phyloP scores from a whole-genome alignment of 345 rosid genomes.

The Excoecaria agallocha region DNA sequence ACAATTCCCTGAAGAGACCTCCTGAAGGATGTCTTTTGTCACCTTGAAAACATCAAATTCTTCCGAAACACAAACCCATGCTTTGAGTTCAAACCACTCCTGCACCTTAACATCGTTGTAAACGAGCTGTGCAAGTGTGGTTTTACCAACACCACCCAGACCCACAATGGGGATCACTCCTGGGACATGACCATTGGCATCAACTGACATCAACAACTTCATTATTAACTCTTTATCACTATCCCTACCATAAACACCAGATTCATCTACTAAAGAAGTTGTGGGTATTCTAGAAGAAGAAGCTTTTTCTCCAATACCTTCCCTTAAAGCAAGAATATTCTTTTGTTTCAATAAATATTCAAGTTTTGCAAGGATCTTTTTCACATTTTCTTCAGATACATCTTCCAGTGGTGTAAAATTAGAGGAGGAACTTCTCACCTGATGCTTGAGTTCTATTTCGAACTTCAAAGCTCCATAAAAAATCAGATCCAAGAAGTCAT shows the following conservation, averaged over 20 bases:
- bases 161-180: not conserved
- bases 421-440: not conserved
- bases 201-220: not conserved
- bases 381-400: not conserved
- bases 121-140: not conserved
- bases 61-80: not conserved
- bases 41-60: not conserved
- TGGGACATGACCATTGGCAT: not conserved
- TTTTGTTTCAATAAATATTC: not conserved
- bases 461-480: not conserved
- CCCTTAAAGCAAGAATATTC: not conserved
- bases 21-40: not conserved
- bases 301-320: not conserved
- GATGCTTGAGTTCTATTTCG: not conserved
- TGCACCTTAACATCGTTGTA: not conserved
- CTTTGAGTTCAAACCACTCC: not conserved
- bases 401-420: not conserved
- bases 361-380: not conserved
- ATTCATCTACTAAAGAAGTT: not conserved
- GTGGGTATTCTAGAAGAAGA: not conserved
- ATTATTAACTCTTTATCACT: not conserved
- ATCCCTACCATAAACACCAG: not conserved
- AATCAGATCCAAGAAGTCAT: not conserved
- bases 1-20: not conserved
- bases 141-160: not conserved